Evolutionary conservation across 768 basidiomycete species (phyloP).

Genomic region (Russula vinacea): DNA sequence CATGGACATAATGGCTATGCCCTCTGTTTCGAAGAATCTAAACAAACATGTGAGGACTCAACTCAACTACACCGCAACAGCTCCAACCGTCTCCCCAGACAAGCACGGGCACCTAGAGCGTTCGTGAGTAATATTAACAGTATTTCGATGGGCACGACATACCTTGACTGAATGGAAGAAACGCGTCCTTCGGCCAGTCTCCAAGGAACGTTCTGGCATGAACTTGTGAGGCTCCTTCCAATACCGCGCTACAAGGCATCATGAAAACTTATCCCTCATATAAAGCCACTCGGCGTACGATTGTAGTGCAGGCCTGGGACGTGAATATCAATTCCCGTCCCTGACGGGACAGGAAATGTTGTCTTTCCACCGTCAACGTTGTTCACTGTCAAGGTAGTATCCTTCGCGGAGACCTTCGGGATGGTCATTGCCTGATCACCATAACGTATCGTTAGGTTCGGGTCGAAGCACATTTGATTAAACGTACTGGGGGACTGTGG

Average conservation of each 20-base stretch:
- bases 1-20: slow-evolving; percentile 46
- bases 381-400: slow-evolving; percentile 40
- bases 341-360: slow-evolving; percentile 45
- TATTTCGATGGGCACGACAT: neutral
- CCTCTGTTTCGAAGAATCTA: slow-evolving; percentile 52
- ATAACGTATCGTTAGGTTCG: neutral
- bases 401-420: slow-evolving; percentile 47
- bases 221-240: slow-evolving; percentile 53
- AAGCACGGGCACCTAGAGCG: slow-evolving; percentile 26
- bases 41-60: neutral
- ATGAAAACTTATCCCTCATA: neutral
- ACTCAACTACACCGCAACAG: neutral
- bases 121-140: neutral
- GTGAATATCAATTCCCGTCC: slow-evolving; percentile 39
- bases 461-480: neutral
- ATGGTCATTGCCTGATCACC: slow-evolving; percentile 44
- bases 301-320: slow-evolving; percentile 49
- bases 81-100: slow-evolving; percentile 30
- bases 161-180: slow-evolving; percentile 36
- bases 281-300: slow-evolving; percentile 36
- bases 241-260: slow-evolving; percentile 44
- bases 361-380: slow-evolving; percentile 41
- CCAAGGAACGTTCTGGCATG: slow-evolving; percentile 40
- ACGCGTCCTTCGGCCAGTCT: slow-evolving; percentile 37
- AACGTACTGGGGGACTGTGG: slow-evolving; percentile 18